phyloP scores from a whole-genome alignment of 2,329 filamentous ascomycete species.

The Penicillium sp. region DNA sequence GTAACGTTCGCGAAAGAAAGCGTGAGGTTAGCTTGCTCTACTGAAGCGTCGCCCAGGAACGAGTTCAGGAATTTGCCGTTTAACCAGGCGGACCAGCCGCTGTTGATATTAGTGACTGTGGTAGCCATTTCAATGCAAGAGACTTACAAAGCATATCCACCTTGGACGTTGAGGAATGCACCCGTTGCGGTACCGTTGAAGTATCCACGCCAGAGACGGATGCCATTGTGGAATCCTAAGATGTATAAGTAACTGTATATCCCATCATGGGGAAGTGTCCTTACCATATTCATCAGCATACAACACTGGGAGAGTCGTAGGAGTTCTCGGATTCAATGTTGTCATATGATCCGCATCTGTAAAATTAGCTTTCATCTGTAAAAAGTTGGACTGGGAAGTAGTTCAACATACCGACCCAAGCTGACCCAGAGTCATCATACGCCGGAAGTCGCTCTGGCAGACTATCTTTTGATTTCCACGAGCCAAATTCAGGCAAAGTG shows the following conservation, averaged over 20 bases:
- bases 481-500: conserved; percentile 36
- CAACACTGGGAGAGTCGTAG: conserved; percentile 50
- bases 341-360: conserved; percentile 45
- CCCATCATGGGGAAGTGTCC: not conserved
- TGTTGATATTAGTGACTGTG: conserved; percentile 6
- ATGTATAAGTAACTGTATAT: not conserved
- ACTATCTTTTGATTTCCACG: conserved; percentile 50
- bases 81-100: conserved; percentile 62
- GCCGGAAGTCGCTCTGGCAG: conserved; percentile 45
- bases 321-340: conserved; percentile 46
- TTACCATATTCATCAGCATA: conserved; percentile 52
- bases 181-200: conserved; percentile 44
- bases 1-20: conserved; percentile 59
- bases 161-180: conserved; percentile 56
- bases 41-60: conserved; percentile 49
- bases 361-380: conserved; percentile 10
- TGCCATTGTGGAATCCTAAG: conserved; percentile 48
- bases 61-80: conserved; percentile 63
- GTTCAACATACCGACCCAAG: conserved; percentile 37
- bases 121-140: not conserved
- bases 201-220: conserved; percentile 51
- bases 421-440: conserved; percentile 49
- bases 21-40: conserved; percentile 33
- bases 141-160: conserved; percentile 55
- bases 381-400: not conserved